phyloP scores from a whole-genome alignment of 108 stramenopile genomes.

The Pseudonitzschia multistriata region DNA sequence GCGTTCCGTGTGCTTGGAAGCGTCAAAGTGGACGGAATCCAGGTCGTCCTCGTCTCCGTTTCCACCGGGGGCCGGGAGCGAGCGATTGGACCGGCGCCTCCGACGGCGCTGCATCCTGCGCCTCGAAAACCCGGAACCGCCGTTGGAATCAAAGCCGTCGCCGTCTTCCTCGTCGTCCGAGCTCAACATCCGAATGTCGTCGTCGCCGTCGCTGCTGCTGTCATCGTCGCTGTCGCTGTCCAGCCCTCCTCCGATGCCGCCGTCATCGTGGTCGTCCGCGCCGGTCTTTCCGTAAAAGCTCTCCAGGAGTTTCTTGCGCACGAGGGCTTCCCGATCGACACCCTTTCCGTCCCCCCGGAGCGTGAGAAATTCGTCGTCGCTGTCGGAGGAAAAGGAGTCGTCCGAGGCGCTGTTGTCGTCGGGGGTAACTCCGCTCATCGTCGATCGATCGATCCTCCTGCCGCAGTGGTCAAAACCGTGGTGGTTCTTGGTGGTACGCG shows the following conservation, averaged over 20 bases:
- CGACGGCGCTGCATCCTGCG: not conserved
- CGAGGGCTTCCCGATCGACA: slow-evolving; percentile 73
- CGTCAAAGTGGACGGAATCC: slow-evolving; percentile 75
- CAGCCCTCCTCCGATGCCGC: slow-evolving; percentile 7
- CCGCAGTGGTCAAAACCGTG: too few species aligned
- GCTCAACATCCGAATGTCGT: slow-evolving; percentile 11
- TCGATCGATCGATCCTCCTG: not conserved
- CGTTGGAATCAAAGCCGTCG: not conserved
- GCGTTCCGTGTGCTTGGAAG: slow-evolving; percentile 49
- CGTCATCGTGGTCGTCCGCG: slow-evolving; percentile 21
- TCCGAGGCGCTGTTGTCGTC: slow-evolving; percentile 4
- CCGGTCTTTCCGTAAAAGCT: slow-evolving; percentile 74
- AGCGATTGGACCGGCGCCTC: slow-evolving; percentile 6
- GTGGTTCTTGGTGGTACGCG: not conserved
- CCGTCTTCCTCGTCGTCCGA: slow-evolving; percentile 35
- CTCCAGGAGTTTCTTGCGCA: slow-evolving; percentile 82
- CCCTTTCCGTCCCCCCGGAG: slow-evolving; percentile 16
- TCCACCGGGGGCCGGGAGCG: not conserved
- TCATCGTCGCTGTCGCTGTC: not conserved
- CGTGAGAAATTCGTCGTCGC: slow-evolving; percentile 18
- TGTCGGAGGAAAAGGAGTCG: slow-evolving; percentile 20
- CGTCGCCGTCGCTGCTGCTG: not conserved
- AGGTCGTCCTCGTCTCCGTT: slow-evolving; percentile 39
- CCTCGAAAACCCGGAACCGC: not conserved
- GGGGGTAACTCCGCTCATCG: not conserved